These are phyloP conservation scores for Suhomyces chickasaworum DNA, from an alignment of 1,139 yeast species.

Conservation along the genomic window DNA sequence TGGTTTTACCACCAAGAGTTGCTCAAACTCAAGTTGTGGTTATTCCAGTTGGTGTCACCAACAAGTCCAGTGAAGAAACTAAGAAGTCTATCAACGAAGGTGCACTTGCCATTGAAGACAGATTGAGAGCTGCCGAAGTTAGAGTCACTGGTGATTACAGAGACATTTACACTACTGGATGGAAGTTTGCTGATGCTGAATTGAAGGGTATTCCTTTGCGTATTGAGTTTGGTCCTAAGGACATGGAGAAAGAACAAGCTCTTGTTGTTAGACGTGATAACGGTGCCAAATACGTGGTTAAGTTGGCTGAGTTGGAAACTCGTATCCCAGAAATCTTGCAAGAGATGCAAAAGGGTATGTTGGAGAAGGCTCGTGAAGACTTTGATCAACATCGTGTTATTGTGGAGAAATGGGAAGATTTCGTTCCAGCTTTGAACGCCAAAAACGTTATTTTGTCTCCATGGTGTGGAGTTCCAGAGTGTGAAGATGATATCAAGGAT, in stretches of 20 bases:
- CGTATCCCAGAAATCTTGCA: slow-evolving; percentile 77
- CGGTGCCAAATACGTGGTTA: slow-evolving; percentile 69
- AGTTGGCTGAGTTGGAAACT: slow-evolving; percentile 65
- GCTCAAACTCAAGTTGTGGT: slow-evolving; percentile 90
- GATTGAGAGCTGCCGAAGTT: slow-evolving; percentile 58
- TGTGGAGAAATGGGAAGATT: slow-evolving; percentile 87
- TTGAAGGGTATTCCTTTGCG: slow-evolving; percentile 94
- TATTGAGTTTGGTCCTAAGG: slow-evolving; percentile 95
- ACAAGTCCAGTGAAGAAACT: slow-evolving; percentile 77
- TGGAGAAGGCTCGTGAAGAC: slow-evolving; percentile 72
- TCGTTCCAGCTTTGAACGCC: slow-evolving; percentile 88
- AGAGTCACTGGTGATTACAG: slow-evolving; percentile 87
- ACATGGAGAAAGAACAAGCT: slow-evolving; percentile 75
- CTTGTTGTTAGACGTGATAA: slow-evolving; percentile 93
- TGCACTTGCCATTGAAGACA: slow-evolving; percentile 64
- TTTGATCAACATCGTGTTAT: slow-evolving; percentile 81
- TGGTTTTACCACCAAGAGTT: slow-evolving; percentile 96
- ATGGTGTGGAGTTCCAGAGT: slow-evolving; percentile 93
- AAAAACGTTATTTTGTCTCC: slow-evolving; percentile 92
- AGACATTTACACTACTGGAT: slow-evolving; percentile 95
- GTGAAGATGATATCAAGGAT: slow-evolving; percentile 97
- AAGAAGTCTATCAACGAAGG: slow-evolving; percentile 70
- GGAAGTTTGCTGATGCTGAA: slow-evolving; percentile 98
- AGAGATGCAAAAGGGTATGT: slow-evolving; percentile 75
- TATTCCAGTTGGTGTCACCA: slow-evolving; percentile 93